Percentiles rank a stretch among this genome's conserved stretches.
Conservation (phyloP, 345 rosid species). For the Populus pruinosa region DNA sequence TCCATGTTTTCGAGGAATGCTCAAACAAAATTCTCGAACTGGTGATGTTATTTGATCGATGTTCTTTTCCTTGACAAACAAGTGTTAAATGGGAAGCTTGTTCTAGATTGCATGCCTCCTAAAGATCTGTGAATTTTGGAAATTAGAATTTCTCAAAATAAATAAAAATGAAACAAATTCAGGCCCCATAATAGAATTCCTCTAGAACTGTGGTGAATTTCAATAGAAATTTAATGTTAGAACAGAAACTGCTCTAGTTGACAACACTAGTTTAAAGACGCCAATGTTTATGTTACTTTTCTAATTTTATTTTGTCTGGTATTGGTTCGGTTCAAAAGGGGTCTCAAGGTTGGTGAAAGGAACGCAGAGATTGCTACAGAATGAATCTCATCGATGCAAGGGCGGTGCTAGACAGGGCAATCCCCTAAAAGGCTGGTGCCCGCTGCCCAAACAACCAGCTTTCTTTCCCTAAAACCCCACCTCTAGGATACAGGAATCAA, state of each 20-base stretch:
- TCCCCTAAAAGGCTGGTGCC: not conserved
- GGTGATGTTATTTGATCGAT: not conserved
- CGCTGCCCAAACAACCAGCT: not conserved
- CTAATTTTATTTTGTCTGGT: not conserved
- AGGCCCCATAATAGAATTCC: not conserved
- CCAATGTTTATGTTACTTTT: not conserved
- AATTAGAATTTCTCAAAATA: too few species aligned
- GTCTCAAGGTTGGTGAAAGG: not conserved
- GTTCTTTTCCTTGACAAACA: not conserved
- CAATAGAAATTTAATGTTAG: not conserved
- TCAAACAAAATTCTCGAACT: not conserved
- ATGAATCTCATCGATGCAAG: constrained; percentile 7
- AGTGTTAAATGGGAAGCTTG: not conserved
- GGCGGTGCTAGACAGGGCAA: constrained; percentile 10
- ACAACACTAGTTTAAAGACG: constrained; percentile 1
- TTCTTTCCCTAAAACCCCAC: not conserved
- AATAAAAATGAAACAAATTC: too few species aligned
- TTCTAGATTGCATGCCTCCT: not conserved
- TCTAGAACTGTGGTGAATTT: not conserved
- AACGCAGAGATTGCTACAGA: not conserved
- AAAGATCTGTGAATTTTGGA: not conserved
- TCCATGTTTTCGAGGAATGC: too few species aligned
- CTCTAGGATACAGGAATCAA: not conserved
- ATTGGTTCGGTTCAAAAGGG: constrained; percentile 5
- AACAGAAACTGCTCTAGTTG: constrained; percentile 3